These are phyloP conservation scores for Avena eriantha DNA, from an alignment of 176 grass and related monocot species.

Conservation along the genomic window DNA sequence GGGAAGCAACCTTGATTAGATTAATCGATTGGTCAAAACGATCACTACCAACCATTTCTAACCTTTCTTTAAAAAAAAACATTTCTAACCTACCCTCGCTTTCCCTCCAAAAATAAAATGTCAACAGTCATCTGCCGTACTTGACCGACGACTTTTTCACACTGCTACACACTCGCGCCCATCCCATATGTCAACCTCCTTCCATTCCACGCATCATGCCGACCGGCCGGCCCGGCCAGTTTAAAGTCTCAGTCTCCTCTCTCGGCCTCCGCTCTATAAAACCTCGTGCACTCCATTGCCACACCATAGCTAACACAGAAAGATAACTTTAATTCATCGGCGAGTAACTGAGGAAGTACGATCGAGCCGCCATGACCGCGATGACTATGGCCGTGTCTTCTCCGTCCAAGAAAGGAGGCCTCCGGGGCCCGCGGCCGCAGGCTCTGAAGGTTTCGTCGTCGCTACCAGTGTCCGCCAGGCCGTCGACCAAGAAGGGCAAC, in stretches of 20 bases:
- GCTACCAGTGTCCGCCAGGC: not conserved
- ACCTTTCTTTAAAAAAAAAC: not conserved
- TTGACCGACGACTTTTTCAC: slow-evolving; percentile 45
- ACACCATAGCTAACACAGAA: not conserved
- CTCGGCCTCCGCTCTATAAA: slow-evolving; percentile 36
- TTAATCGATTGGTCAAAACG: slow-evolving; percentile 15
- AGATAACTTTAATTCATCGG: not conserved
- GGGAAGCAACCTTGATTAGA: not conserved
- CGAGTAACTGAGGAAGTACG: not conserved
- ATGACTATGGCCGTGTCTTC: slow-evolving; percentile 43
- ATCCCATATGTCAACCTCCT: slow-evolving; percentile 1
- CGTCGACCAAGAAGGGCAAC: slow-evolving; percentile 15
- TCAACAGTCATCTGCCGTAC: slow-evolving; percentile 11
- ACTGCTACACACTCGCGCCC: not conserved
- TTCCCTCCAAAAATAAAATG: slow-evolving; percentile 10
- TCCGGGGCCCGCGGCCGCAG: slow-evolving; percentile 50
- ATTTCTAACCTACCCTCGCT: slow-evolving; percentile 27
- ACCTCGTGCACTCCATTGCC: not conserved
- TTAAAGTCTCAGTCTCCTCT: not conserved
- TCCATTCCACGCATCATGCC: not conserved
- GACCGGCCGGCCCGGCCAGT: not conserved
- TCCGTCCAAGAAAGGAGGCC: slow-evolving; percentile 45
- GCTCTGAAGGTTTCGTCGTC: slow-evolving; percentile 52
- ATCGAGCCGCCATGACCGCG: slow-evolving; percentile 33
- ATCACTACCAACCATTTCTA: slow-evolving; percentile 25